These are phyloP conservation scores for Nasturtium officinale DNA, from an alignment of 345 rosid genomes.

Conservation along the genomic window DNA sequence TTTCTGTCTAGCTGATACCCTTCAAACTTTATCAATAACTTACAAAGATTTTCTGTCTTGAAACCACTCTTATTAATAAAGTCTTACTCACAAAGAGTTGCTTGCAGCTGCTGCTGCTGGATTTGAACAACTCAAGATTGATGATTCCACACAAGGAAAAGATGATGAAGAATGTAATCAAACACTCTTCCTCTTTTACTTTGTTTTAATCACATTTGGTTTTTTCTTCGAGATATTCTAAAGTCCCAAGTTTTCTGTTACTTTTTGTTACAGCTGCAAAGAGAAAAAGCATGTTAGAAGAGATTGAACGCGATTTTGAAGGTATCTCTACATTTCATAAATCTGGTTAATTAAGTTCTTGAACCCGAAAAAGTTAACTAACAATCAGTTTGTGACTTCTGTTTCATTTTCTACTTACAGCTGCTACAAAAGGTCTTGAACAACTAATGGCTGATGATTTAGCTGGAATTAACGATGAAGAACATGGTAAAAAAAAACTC, in stretches of 20 bases:
- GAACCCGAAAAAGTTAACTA: background rate
- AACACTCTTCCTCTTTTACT: background rate
- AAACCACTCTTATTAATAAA: background rate
- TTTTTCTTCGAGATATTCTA: background rate
- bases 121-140: constrained; percentile 30
- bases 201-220: constrained; percentile 10
- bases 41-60: too few relatives aligned
- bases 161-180: constrained; percentile 37
- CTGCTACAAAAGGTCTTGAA: constrained; percentile 42
- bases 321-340: constrained; percentile 23
- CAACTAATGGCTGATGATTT: constrained; percentile 40
- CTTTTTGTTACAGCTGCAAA: constrained; percentile 27
- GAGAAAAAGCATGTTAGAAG: constrained; percentile 41
- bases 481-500: constrained; percentile 21
- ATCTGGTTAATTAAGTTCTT: background rate
- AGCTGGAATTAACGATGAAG: constrained; percentile 34
- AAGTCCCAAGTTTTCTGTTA: background rate
- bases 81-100: constrained; percentile 31
- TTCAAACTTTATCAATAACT: too few relatives aligned
- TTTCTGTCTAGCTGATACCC: constrained; percentile 2
- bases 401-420: constrained; percentile 9
- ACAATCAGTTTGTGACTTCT: background rate
- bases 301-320: constrained; percentile 44
- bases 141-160: constrained; percentile 31
- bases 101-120: constrained; percentile 41